Percentiles rank a stretch among this genome's conserved stretches.
Evolutionary conservation across 140 eudicot genomes (phyloP).

Genomic region (Cichorium intybus): DNA sequence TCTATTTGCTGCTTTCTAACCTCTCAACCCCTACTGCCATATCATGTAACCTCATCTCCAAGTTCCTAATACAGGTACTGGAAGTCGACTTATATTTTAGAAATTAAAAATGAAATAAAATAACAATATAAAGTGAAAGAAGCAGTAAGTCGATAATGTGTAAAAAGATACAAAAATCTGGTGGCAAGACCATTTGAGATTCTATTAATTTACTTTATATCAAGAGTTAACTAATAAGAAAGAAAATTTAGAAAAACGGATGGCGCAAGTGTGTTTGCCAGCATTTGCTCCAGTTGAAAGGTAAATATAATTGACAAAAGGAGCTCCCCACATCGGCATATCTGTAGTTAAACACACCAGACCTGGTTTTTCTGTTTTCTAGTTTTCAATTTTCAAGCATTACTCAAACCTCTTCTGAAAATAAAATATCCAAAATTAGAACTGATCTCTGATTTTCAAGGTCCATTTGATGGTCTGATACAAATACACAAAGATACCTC

Average conservation of each 20-base stretch:
- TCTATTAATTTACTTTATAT: slow-evolving; percentile 21
- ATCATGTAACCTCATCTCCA: slow-evolving; percentile 11
- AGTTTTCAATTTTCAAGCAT: slow-evolving; percentile 4
- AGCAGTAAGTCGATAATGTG: slow-evolving; percentile 14
- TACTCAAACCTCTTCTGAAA: slow-evolving; percentile 21
- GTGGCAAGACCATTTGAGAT: slow-evolving; percentile 15
- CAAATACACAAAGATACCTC: no score
- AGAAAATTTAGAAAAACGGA: slow-evolving; percentile 1
- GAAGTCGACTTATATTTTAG: background rate
- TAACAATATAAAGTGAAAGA: background rate
- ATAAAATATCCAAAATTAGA: no score
- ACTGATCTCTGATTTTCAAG: no score
- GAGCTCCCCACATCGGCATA: background rate
- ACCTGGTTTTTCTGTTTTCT: slow-evolving; percentile 20
- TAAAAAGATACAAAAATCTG: background rate
- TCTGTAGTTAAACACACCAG: slow-evolving; percentile 15
- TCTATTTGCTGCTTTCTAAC: no score
- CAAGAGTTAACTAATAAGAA: slow-evolving; percentile 5
- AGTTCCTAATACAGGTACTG: slow-evolving; percentile 5
- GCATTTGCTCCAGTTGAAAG: slow-evolving; percentile 22
- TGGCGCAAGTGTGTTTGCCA: slow-evolving; percentile 3
- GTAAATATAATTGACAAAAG: background rate
- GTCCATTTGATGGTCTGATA: no score
- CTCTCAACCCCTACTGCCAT: no score
- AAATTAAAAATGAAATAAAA: background rate